Evolutionary conservation across 257 asterid species (phyloP).

Genomic region (Nicotiana tomentosiformis): DNA sequence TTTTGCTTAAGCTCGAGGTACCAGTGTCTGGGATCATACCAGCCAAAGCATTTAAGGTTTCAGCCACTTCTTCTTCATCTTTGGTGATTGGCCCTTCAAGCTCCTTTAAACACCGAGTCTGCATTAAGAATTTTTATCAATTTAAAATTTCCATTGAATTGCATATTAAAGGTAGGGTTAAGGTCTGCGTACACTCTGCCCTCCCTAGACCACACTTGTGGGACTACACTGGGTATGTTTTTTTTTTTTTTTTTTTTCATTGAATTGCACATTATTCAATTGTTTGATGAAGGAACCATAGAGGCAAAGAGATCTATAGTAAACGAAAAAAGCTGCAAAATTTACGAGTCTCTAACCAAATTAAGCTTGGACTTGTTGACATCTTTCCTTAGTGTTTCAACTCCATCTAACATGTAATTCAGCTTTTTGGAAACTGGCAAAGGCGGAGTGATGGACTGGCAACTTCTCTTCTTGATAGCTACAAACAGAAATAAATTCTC

Average conservation of each 20-base stretch:
- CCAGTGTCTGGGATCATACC: constrained; percentile 35
- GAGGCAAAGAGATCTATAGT: not conserved
- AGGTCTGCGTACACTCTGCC: too few relatives aligned
- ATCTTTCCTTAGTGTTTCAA: constrained; percentile 21
- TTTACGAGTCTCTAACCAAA: constrained; percentile 29
- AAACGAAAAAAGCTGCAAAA: not conserved
- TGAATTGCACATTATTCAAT: not conserved
- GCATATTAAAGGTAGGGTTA: not conserved
- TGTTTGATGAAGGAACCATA: not conserved
- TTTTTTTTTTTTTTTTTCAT: too few relatives aligned
- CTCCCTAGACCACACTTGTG: too few relatives aligned
- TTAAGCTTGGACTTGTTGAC: constrained; percentile 46
- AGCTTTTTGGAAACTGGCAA: constrained; percentile 32
- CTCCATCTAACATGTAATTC: constrained; percentile 29
- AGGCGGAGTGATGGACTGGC: constrained; percentile 31
- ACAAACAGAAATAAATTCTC: constrained; percentile 7
- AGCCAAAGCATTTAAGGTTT: constrained; percentile 68
- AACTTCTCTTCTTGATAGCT: constrained; percentile 63
- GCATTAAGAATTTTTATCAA: constrained; percentile 4
- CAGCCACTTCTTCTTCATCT: constrained; percentile 93
- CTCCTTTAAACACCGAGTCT: constrained; percentile 19
- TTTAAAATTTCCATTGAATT: not conserved
- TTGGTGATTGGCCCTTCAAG: constrained; percentile 33
- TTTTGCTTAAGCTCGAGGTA: constrained; percentile 17
- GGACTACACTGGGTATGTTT: too few relatives aligned